Percentiles rank a stretch among this genome's conserved stretches.
These are phyloP conservation scores for Cadophora sp. DNA, from an alignment of 2,329 filamentous ascomycete species.

Conservation along the genomic window DNA sequence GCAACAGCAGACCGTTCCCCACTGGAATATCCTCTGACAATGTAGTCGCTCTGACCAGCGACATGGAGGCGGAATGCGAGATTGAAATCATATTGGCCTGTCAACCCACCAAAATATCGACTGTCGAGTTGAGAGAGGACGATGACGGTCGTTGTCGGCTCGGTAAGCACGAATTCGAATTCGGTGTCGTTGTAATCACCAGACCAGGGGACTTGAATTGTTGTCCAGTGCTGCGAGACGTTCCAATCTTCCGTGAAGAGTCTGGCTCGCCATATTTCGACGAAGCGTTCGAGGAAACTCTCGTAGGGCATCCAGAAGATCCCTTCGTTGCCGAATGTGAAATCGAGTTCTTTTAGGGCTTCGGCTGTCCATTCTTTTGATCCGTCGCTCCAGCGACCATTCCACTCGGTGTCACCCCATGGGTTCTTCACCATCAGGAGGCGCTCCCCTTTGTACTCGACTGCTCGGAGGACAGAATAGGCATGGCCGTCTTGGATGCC, in stretches of 20 bases:
- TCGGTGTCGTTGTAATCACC: constrained; percentile 65
- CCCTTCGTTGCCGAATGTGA: constrained; percentile 67
- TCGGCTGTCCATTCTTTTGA: constrained; percentile 68
- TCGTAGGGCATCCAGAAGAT: constrained; percentile 70
- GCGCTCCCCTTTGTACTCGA: constrained; percentile 57
- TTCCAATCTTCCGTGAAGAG: constrained; percentile 66
- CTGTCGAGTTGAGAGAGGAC: constrained; percentile 64
- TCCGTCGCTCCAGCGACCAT: constrained; percentile 63
- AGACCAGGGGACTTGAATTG: constrained; percentile 65
- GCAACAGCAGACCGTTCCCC: constrained; percentile 64
- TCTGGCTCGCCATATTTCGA: constrained; percentile 64
- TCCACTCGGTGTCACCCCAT: constrained; percentile 66
- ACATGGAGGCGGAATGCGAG: constrained; percentile 57
- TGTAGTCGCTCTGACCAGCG: constrained; percentile 61
- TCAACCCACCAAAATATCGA: constrained; percentile 66
- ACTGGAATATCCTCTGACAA: constrained; percentile 59
- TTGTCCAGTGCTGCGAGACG: constrained; percentile 66
- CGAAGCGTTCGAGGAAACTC: constrained; percentile 66
- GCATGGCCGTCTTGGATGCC: constrained; percentile 64
- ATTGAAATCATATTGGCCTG: constrained; percentile 61
- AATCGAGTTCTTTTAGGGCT: constrained; percentile 61
- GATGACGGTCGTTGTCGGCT: constrained; percentile 62
- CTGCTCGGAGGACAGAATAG: constrained; percentile 64
- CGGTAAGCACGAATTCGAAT: constrained; percentile 62
- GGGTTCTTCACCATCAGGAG: constrained; percentile 61